A percentile compares a stretch with the other conserved stretches of the same genome.
Conservation (phyloP, 2,329 filamentous ascomycete genomes). For the Aquanectria penicillioides region DNA sequence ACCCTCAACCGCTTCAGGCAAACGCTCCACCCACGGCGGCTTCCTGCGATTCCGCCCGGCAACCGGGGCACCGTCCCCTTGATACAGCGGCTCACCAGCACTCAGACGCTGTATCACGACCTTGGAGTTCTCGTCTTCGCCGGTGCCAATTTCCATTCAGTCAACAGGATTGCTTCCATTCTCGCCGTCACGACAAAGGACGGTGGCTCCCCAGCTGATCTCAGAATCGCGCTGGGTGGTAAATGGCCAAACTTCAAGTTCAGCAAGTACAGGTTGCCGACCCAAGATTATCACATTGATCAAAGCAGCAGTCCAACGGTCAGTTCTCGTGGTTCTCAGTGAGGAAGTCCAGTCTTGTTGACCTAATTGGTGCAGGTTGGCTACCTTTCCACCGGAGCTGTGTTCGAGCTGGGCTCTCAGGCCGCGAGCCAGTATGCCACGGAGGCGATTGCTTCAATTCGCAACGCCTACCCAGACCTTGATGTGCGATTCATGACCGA, state of each 20-base stretch:
- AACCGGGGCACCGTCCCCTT: not conserved
- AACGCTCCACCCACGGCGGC: conserved; percentile 28
- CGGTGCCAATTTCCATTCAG: conserved; percentile 36
- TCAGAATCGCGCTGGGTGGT: not conserved
- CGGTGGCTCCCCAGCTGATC: not conserved
- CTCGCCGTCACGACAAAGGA: conserved; percentile 23
- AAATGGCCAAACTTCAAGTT: not conserved
- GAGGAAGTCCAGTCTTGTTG: no score
- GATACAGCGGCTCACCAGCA: not conserved
- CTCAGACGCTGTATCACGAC: conserved; percentile 43
- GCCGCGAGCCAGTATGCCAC: conserved; percentile 7
- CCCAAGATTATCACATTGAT: conserved; percentile 22
- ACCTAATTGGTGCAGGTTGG: conserved; percentile 5
- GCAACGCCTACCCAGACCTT: not conserved
- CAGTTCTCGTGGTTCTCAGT: not conserved
- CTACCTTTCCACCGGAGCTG: not conserved
- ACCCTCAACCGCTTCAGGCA: conserved; percentile 34
- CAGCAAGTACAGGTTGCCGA: conserved; percentile 25
- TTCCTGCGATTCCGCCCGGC: conserved; percentile 8
- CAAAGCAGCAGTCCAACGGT: not conserved
- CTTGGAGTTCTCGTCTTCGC: conserved; percentile 45
- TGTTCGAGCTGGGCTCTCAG: conserved; percentile 3
- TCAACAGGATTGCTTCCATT: conserved; percentile 34
- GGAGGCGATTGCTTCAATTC: not conserved
- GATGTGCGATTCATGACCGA: not conserved